A percentile compares a stretch with the other conserved stretches of the same genome.
Evolutionary conservation across 257 asterid species (phyloP).

Genomic region (Nicotiana tomentosiformis): DNA sequence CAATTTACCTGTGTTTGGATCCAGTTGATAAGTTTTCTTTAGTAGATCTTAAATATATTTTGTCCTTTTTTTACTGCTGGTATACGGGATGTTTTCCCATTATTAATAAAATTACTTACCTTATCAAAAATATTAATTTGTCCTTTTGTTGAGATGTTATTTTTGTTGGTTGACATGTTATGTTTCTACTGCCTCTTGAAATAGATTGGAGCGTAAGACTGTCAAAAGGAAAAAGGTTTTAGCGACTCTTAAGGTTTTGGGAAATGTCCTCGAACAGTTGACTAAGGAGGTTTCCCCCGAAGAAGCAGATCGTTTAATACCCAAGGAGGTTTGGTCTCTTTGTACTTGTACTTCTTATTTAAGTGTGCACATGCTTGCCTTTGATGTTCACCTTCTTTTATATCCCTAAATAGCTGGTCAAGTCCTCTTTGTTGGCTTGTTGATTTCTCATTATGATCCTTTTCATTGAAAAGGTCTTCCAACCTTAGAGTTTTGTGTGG

Average conservation of each 20-base stretch:
- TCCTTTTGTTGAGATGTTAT: neutral
- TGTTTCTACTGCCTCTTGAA: slow-evolving; percentile 15
- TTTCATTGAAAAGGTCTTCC: neutral
- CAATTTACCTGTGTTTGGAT: neutral
- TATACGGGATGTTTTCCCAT: neutral
- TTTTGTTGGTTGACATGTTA: neutral
- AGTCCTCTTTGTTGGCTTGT: neutral
- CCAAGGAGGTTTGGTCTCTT: slow-evolving; percentile 61
- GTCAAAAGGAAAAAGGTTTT: slow-evolving; percentile 74
- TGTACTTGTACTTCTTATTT: neutral
- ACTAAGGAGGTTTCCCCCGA: slow-evolving; percentile 85
- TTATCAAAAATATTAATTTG: neutral
- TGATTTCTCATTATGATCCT: neutral
- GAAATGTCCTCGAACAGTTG: slow-evolving; percentile 76
- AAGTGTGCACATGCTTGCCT: slow-evolving; percentile 1
- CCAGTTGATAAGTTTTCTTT: neutral
- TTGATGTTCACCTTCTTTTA: neutral
- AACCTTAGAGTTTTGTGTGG: neutral
- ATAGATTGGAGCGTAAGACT: slow-evolving; percentile 88
- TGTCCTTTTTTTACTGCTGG: neutral
- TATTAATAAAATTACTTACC: neutral
- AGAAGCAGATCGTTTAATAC: slow-evolving; percentile 87
- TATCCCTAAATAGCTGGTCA: neutral
- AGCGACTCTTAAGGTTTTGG: slow-evolving; percentile 89
- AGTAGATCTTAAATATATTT: neutral